Evolutionary conservation across 305 asterid genomes (phyloP).

Genomic region (Solanum hybrid): DNA sequence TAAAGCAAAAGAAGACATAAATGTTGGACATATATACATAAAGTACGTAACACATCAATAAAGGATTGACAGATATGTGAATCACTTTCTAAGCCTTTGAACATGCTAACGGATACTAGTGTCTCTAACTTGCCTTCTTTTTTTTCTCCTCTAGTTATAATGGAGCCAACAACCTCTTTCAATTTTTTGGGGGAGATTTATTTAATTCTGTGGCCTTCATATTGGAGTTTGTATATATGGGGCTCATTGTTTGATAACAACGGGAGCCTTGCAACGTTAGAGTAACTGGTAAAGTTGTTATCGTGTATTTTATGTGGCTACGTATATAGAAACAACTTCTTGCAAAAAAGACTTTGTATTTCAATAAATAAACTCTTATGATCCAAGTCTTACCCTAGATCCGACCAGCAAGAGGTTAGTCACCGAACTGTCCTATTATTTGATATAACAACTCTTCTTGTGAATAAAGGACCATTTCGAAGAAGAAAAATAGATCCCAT

Average conservation of each 20-base stretch:
- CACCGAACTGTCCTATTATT: fast-evolving
- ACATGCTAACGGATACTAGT: not conserved
- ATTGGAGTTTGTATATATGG: not conserved
- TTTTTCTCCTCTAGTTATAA: not conserved
- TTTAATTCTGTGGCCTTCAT: not conserved
- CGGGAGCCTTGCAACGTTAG: not conserved
- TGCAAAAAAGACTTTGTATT: not conserved
- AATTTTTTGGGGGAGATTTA: not conserved
- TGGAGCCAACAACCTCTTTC: not conserved
- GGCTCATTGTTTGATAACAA: not conserved
- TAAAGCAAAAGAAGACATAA: constrained; percentile 1
- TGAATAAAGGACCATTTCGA: not conserved
- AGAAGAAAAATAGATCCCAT: not conserved
- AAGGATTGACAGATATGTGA: not conserved
- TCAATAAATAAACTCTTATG: not conserved
- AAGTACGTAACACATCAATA: not conserved
- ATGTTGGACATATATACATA: not conserved
- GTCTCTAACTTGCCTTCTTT: not conserved
- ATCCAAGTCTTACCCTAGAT: not conserved
- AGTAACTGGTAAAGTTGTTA: not conserved
- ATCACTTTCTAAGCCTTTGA: not conserved
- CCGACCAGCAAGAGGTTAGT: not conserved
- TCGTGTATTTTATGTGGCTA: not conserved
- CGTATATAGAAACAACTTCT: not conserved
- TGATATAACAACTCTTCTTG: not conserved